phyloP scores from a whole-genome alignment of 2,329 filamentous ascomycete species.

The Alternaria atra region DNA sequence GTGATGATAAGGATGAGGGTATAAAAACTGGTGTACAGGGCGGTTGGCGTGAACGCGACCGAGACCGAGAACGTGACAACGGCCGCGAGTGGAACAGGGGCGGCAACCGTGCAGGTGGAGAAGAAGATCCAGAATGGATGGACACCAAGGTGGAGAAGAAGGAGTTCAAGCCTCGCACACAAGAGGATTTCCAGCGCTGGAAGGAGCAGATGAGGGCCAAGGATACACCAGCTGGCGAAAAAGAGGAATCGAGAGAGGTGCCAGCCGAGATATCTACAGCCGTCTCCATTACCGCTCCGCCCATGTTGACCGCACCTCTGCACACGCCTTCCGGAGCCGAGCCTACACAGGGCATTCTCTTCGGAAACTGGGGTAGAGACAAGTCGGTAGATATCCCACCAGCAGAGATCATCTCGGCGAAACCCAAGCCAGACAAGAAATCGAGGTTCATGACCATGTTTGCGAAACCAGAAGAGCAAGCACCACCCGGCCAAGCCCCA shows the following conservation, averaged over 20 bases:
- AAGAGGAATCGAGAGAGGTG: slow-evolving; percentile 51
- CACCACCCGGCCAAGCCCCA: slow-evolving; percentile 24
- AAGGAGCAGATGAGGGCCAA: slow-evolving; percentile 88
- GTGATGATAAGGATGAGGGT: slow-evolving; percentile 66
- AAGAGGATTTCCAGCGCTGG: slow-evolving; percentile 93
- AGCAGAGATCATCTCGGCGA: slow-evolving; percentile 43
- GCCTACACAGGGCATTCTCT: slow-evolving; percentile 78
- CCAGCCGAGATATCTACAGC: slow-evolving; percentile 30
- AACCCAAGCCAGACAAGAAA: slow-evolving; percentile 69
- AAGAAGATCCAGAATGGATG: slow-evolving; percentile 87
- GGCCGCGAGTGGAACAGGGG: slow-evolving; percentile 65
- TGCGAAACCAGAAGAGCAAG: slow-evolving; percentile 51
- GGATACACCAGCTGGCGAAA: slow-evolving; percentile 57
- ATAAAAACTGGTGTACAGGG: slow-evolving; percentile 52
- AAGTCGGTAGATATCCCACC: slow-evolving; percentile 52
- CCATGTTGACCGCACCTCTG: slow-evolving; percentile 53
- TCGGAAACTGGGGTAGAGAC: slow-evolving; percentile 67
- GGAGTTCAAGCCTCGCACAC: slow-evolving; percentile 75
- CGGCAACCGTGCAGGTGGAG: slow-evolving; percentile 57
- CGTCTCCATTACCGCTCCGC: slow-evolving; percentile 27
- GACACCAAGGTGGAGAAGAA: slow-evolving; percentile 73
- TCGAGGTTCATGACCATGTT: slow-evolving; percentile 87
- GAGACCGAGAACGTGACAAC: slow-evolving; percentile 43
- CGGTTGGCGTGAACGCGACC: slow-evolving; percentile 66
- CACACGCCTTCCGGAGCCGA: slow-evolving; percentile 72